Conservation (phyloP, 305 asterid species). For the Fraxinus baroniana region DNA sequence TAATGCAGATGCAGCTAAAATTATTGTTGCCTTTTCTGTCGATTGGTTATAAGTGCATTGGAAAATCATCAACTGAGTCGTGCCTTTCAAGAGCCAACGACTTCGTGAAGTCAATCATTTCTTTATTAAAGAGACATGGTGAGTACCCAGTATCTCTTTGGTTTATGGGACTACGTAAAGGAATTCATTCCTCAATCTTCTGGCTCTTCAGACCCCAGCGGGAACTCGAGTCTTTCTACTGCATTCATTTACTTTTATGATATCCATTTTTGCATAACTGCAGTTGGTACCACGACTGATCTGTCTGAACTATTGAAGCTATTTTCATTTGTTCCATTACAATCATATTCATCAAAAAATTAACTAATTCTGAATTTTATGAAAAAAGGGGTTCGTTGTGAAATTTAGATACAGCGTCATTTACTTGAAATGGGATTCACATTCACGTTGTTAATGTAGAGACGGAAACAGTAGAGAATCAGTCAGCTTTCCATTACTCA, state of each 20-base stretch:
- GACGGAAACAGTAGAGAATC: neutral
- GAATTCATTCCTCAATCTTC: slow-evolving; percentile 11
- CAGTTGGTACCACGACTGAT: neutral
- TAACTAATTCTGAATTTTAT: neutral
- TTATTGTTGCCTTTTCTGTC: slow-evolving; percentile 59
- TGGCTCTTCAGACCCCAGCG: neutral
- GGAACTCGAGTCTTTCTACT: neutral
- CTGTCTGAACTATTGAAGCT: neutral
- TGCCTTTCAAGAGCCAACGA: slow-evolving; percentile 56
- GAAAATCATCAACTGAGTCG: slow-evolving; percentile 67
- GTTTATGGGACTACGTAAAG: slow-evolving; percentile 4
- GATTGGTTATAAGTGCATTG: slow-evolving; percentile 81
- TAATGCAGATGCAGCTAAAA: slow-evolving; percentile 75
- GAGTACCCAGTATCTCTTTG: slow-evolving; percentile 34
- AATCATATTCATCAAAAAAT: neutral
- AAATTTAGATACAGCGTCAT: neutral
- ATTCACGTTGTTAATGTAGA: neutral
- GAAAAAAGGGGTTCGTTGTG: neutral
- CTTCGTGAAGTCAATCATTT: slow-evolving; percentile 59
- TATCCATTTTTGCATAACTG: neutral
- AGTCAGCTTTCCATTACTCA: neutral
- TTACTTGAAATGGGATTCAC: neutral
- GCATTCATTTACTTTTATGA: neutral
- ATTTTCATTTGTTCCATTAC: neutral
- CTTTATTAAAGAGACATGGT: slow-evolving; percentile 57